Evolutionary conservation across 2,329 filamentous ascomycete genomes (phyloP), one percentile per base, ranked within the genome.

Genomic region (Septoria petroselini): DNA sequence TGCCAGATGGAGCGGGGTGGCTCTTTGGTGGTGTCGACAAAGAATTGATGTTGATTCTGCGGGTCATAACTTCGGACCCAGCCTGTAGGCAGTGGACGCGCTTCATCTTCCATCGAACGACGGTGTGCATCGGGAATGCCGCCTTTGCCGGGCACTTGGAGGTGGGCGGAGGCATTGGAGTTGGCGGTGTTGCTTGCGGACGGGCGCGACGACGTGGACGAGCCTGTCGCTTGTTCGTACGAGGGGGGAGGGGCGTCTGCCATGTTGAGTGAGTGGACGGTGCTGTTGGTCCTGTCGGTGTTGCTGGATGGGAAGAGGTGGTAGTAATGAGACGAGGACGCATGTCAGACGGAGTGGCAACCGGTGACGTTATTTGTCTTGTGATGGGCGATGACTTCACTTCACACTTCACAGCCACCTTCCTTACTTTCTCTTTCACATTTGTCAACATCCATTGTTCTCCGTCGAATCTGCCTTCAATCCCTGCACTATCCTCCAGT

Each of bases 91-190:
- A 83, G 70, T 1, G 74, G 70, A 3, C 81, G 73, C 7, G 70
- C 65, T 58, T 82, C 78, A 57, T 83, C 81, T 69, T 83, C 80
- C 79, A 83, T 83, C 18, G 73, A 76, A n/a, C 79, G 73, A 9
- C 80, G 73, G 27, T 68, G 67, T 8, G 71, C 68, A 1, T 73
- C 69, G 0, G 79, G 76, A 34, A 83, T 82, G 45, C 75, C 76
- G 71, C 77, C 78, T 48, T 73, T 69, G 21, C 49, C 58, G 3
- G 62, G 62, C 8, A 65, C 55, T 23, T 56, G 44, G 17, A 66
- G 59, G 38, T 59, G 59, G 14, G 54, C 49, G 12, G 39, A 37
- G n/a, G 42, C 50, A 39, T 50, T 50, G 39, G 51, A 37, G 40
- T 39, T 47, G 19, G 38, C 44, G 12, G 44, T 23, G 40, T 27